Conservation (phyloP, 345 rosid genomes). For the Citrus unshiu region DNA sequence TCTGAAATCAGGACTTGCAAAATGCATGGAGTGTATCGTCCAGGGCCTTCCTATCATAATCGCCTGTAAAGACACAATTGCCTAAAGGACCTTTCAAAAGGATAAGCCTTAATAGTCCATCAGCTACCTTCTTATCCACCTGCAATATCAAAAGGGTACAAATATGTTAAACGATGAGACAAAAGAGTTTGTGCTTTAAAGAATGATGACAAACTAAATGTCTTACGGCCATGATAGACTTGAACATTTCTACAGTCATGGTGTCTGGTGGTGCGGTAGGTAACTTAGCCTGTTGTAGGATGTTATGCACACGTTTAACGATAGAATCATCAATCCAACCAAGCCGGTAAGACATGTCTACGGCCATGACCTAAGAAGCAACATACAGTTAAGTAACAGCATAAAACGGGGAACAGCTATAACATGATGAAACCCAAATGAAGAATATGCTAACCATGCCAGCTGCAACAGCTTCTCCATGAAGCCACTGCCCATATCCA, state of each 20-base stretch:
- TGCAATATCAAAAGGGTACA: conserved; percentile 21
- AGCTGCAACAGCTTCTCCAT: conserved; percentile 99
- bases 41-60: conserved; percentile 75
- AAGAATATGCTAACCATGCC: conserved; percentile 56
- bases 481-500: conserved; percentile 96
- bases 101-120: conserved; percentile 88
- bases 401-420: background rate
- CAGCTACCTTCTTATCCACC: conserved; percentile 99
- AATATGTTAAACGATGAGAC: background rate
- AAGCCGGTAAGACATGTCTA: conserved; percentile 95
- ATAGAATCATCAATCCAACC: conserved; percentile 95
- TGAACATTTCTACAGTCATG: conserved; percentile 91
- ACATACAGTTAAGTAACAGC: conserved; percentile 6
- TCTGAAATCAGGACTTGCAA: conserved; percentile 43
- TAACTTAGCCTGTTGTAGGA: conserved; percentile 64
- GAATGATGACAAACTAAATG: background rate
- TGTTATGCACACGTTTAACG: conserved; percentile 61
- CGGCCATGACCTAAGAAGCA: conserved; percentile 85
- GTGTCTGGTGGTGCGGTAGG: conserved; percentile 71
- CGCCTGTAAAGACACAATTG: conserved; percentile 90
- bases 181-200: background rate
- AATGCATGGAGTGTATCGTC: conserved; percentile 83
- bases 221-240: conserved; percentile 95
- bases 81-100: conserved; percentile 92
- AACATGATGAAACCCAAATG: background rate